Evolutionary conservation across 805 yeast genomes (phyloP), one percentile per base, ranked within the genome.

Genomic region (Starmerella potacharoeniae): DNA sequence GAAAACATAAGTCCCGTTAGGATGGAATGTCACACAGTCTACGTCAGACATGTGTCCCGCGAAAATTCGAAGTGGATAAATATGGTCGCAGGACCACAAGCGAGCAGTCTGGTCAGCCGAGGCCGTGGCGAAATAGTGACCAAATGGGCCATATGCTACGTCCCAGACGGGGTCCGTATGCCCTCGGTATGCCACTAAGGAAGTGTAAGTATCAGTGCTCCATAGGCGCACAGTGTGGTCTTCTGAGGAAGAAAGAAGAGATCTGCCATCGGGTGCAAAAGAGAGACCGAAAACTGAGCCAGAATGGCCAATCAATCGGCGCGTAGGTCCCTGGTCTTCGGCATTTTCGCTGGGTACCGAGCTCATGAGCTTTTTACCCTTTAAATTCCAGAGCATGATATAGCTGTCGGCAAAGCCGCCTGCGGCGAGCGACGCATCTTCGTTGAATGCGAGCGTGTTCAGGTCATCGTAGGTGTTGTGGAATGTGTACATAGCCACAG

Each of bases 111-210:
- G 97, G 67, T 93, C 99, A 66, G 90, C 96, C 2, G 96, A 87
- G 0, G 95, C 96, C 0, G 97, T 90, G n/a, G 95, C 96, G 70
- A 93, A 93, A 71, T 93, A 93, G 71, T 93, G 97, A 5, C 98
- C 98, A 64, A 86, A 73, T 2, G 98, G 98, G 2, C 95, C 83
- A 66, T 88, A 93, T 63, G 84, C 79, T 7, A 93, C 97, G 67
- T 93, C 97, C 98, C 98, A 93, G 31, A 93, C 85, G 1, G 98
- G 97, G 62, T 87, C 95, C 64, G 83, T 87, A 67, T 93, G 99
- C 8, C 97, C 97, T 68, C 87, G 88, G 71, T 93, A 93, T n/a
- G 89, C 79, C 1, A 93, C 98, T 49, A 93, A 75, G 1, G 95
- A 83, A 0, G 95, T 81, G 67, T 80, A 87, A 0, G 97, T 85